phyloP scores from a whole-genome alignment of 495 filamentous ascomycete genomes.

The Endocarpon pusillum region DNA sequence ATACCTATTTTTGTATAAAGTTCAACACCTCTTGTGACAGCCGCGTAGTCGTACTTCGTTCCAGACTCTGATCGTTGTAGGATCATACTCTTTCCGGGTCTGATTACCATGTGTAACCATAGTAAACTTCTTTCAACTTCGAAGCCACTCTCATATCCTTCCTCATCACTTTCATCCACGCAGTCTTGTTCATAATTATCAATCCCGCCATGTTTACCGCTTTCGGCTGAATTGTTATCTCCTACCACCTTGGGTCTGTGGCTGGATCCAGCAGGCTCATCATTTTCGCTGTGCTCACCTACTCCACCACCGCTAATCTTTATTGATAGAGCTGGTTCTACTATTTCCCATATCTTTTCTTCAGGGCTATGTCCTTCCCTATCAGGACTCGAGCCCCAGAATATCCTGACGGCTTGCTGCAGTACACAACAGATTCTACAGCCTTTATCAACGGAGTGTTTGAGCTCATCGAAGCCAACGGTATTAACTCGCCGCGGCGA shows the following conservation, averaged over 20 bases:
- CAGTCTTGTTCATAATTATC: background rate
- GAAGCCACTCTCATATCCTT: background rate
- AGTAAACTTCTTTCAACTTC: background rate
- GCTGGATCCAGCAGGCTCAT: background rate
- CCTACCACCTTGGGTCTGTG: background rate
- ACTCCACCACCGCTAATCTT: background rate
- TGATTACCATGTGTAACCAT: background rate
- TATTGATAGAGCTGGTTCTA: background rate
- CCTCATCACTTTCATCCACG: background rate
- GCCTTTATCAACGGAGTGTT: background rate
- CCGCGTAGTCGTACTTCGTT: background rate
- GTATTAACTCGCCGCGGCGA: background rate
- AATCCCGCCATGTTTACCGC: background rate
- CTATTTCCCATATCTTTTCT: background rate
- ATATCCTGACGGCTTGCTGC: background rate
- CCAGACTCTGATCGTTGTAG: background rate
- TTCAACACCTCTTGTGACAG: background rate
- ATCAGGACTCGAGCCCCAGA: background rate
- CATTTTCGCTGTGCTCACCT: background rate
- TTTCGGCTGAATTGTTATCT: background rate
- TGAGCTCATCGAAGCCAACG: background rate
- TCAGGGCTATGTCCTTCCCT: background rate
- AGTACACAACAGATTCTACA: background rate
- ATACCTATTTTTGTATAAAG: conserved; percentile 1
- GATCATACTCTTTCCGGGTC: background rate